Evolutionary conservation across 2,329 filamentous ascomycete genomes (phyloP).

Genomic region (Aspergillus fumigatus): DNA sequence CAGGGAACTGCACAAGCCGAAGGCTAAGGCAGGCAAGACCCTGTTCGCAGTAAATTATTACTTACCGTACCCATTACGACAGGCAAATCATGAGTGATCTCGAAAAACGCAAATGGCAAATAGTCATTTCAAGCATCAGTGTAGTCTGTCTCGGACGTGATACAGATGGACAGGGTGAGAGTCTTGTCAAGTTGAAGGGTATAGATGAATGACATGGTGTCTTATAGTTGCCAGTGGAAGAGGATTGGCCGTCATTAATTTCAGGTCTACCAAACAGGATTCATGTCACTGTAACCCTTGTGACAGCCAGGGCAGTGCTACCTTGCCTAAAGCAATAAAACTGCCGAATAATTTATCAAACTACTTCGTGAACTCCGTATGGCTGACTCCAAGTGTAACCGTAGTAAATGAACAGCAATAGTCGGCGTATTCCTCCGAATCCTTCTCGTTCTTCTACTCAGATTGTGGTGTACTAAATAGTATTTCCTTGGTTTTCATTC

Average conservation of each 20-base stretch:
- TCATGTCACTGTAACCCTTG: background rate
- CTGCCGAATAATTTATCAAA: too few species aligned
- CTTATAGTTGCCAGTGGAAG: background rate
- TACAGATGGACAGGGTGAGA: background rate
- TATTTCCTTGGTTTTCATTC: conserved; percentile 1
- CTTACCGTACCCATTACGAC: background rate
- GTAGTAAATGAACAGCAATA: too few species aligned
- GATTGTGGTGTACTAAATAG: background rate
- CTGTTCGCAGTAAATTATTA: background rate
- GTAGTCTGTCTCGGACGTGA: background rate
- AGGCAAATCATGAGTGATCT: background rate
- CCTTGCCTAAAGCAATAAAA: background rate
- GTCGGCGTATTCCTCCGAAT: background rate
- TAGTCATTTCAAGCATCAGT: background rate
- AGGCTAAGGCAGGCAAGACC: background rate
- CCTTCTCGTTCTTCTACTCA: background rate
- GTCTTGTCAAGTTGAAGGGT: background rate
- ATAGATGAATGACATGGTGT: background rate
- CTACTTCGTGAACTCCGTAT: too few species aligned
- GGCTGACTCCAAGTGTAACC: too few species aligned
- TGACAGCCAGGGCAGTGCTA: background rate
- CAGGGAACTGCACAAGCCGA: conserved; percentile 1
- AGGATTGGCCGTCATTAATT: background rate
- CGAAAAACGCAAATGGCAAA: background rate
- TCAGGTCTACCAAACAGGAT: background rate